A percentile compares a stretch with the other conserved stretches of the same genome.
Conservation (phyloP, 768 basidiomycete genomes). For the Ephemerocybe angulata region DNA sequence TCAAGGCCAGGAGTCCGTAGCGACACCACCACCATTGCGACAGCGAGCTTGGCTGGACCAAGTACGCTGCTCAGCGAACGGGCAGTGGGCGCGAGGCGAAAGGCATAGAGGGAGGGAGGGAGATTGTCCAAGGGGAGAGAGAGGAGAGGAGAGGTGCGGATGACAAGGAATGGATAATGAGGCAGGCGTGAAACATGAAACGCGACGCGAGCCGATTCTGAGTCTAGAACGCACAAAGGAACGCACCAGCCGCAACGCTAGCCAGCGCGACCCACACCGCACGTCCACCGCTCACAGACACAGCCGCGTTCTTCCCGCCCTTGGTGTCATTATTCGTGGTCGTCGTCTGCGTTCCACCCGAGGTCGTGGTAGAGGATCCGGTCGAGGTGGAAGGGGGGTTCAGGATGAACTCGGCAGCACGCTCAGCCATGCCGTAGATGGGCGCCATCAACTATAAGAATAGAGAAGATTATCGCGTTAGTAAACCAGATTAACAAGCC, state of each 20-base stretch:
- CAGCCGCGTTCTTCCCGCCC: background rate
- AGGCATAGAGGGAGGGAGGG: too few species aligned
- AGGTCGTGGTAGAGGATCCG: background rate
- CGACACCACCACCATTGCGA: too few species aligned
- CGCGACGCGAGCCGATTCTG: background rate
- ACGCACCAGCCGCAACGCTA: background rate
- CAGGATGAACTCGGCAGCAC: conserved; percentile 21
- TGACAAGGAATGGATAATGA: background rate
- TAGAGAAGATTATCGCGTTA: background rate
- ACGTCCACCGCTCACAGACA: background rate
- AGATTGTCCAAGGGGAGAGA: background rate
- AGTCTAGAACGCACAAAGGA: background rate
- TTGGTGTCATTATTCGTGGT: background rate
- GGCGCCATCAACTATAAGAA: conserved; percentile 19
- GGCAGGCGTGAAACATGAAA: background rate
- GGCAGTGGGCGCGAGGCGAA: too few species aligned
- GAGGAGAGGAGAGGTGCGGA: background rate
- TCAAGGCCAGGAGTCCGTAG: too few species aligned
- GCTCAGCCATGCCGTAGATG: conserved; percentile 25
- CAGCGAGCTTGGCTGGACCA: too few species aligned
- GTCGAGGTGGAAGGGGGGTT: conserved; percentile 9
- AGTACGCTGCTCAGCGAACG: too few species aligned
- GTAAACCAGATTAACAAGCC: background rate
- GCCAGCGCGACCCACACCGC: background rate
- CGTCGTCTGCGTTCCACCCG: background rate